These are phyloP conservation scores for Termitomyces sp. DNA, from an alignment of 1,284 basidiomycete genomes.

Conservation along the genomic window DNA sequence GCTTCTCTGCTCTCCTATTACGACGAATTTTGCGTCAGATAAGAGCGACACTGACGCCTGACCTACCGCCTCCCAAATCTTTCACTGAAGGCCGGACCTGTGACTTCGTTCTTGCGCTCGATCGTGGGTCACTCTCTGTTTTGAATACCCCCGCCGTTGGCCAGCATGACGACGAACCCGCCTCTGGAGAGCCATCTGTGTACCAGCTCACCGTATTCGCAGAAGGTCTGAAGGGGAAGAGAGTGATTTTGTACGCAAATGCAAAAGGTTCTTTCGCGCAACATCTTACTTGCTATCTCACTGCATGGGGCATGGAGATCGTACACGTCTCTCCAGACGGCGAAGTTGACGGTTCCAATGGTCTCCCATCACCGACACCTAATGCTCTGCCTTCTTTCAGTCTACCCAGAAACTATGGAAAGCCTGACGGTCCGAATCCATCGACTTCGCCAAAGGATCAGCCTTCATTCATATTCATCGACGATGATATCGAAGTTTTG, in stretches of 20 bases:
- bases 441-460: constrained; percentile 12
- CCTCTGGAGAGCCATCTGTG: constrained; percentile 68
- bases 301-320: constrained; percentile 92
- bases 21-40: constrained; percentile 64
- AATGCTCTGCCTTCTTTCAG: constrained; percentile 9
- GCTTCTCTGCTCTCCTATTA: constrained; percentile 59
- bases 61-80: constrained; percentile 37
- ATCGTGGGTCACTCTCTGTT: constrained; percentile 42
- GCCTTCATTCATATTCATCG: constrained; percentile 75
- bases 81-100: constrained; percentile 45
- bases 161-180: constrained; percentile 26
- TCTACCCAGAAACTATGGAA: constrained; percentile 12
- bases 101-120: constrained; percentile 50
- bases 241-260: constrained; percentile 77
- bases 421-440: constrained; percentile 1
- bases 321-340: constrained; percentile 70
- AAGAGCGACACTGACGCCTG: constrained; percentile 52
- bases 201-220: constrained; percentile 75
- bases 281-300: constrained; percentile 85
- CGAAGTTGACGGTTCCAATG: constrained; percentile 35
- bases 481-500: constrained; percentile 79
- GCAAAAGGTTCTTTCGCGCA: constrained; percentile 82
- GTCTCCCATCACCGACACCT: constrained; percentile 14
- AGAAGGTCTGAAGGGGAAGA: constrained; percentile 77
- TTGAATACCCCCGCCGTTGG: constrained; percentile 37